Conservation (phyloP, 352 stramenopile genomes). For the Globisporangium irregulare region DNA sequence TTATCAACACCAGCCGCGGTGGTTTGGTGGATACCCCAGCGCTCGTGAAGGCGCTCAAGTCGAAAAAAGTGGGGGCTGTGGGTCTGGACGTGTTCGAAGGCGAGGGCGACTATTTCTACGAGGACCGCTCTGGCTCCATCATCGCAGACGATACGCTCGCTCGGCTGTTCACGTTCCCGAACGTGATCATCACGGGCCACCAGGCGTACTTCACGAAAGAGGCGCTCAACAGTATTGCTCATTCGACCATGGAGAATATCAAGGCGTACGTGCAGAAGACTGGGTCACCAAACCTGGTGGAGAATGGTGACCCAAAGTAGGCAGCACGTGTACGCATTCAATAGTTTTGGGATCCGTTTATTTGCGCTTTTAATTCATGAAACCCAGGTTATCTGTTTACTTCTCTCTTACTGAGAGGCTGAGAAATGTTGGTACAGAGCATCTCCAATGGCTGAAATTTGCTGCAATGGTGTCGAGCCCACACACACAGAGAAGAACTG, state of each 20-base stretch:
- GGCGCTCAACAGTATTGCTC: slow-evolving; percentile 63
- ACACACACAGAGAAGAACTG: slow-evolving; percentile 32
- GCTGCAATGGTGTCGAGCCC: slow-evolving; percentile 19
- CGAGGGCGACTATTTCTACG: slow-evolving; percentile 77
- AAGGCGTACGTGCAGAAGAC: slow-evolving; percentile 35
- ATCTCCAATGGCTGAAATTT: slow-evolving; percentile 24
- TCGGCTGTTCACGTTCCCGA: slow-evolving; percentile 79
- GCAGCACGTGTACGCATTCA: background rate
- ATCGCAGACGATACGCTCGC: slow-evolving; percentile 70
- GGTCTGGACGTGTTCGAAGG: slow-evolving; percentile 90
- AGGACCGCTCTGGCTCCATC: slow-evolving; percentile 60
- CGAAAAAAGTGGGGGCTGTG: slow-evolving; percentile 66
- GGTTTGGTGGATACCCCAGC: slow-evolving; percentile 83
- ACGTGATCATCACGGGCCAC: slow-evolving; percentile 79
- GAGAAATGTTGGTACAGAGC: slow-evolving; percentile 17
- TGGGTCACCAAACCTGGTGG: slow-evolving; percentile 57
- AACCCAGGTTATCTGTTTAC: background rate
- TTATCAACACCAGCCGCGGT: slow-evolving; percentile 91
- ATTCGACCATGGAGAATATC: slow-evolving; percentile 76
- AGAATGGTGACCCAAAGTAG: slow-evolving; percentile 24
- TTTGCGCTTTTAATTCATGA: background rate
- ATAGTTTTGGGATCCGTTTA: background rate
- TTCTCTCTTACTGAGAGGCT: background rate
- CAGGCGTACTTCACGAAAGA: slow-evolving; percentile 84
- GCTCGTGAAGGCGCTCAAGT: slow-evolving; percentile 77